Evolutionary conservation across 805 yeast genomes (phyloP).

Genomic region (Zygosaccharomyces rouxii): DNA sequence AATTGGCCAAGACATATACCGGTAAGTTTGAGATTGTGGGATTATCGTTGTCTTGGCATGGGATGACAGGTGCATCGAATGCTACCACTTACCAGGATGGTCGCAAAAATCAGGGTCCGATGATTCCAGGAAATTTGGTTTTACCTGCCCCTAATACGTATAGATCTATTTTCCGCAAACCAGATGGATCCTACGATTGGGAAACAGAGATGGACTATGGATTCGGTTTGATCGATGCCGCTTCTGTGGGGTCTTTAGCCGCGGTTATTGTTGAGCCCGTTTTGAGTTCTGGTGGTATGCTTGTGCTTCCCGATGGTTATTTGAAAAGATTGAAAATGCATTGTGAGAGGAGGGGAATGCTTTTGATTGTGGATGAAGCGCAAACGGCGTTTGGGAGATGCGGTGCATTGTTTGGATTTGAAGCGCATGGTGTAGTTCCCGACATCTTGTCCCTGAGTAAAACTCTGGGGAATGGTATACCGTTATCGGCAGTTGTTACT

Average conservation of each 20-base stretch:
- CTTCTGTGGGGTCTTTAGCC: conserved; percentile 41
- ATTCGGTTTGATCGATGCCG: conserved; percentile 27
- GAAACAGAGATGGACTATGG: conserved; percentile 30
- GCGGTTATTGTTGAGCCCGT: conserved; percentile 50
- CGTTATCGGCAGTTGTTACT: conserved; percentile 33
- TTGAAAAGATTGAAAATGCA: conserved; percentile 25
- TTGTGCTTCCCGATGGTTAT: conserved; percentile 37
- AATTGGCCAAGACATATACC: conserved; percentile 29
- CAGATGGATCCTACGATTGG: conserved; percentile 32
- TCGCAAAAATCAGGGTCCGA: conserved; percentile 30
- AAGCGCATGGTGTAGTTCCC: conserved; percentile 32
- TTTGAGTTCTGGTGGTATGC: conserved; percentile 52
- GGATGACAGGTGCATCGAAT: conserved; percentile 30
- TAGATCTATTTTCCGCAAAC: conserved; percentile 26
- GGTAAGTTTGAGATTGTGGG: conserved; percentile 31
- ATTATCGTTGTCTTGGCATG: conserved; percentile 31
- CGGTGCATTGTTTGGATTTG: conserved; percentile 44
- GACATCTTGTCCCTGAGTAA: conserved; percentile 35
- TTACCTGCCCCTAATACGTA: conserved; percentile 31
- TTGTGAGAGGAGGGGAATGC: conserved; percentile 40
- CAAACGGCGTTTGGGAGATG: conserved; percentile 54
- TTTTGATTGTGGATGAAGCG: conserved; percentile 52
- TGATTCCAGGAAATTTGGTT: conserved; percentile 27
- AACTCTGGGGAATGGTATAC: conserved; percentile 35
- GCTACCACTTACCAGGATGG: conserved; percentile 29